Conservation (phyloP, 2,329 filamentous ascomycete genomes). For the Chaetomium globosum region DNA sequence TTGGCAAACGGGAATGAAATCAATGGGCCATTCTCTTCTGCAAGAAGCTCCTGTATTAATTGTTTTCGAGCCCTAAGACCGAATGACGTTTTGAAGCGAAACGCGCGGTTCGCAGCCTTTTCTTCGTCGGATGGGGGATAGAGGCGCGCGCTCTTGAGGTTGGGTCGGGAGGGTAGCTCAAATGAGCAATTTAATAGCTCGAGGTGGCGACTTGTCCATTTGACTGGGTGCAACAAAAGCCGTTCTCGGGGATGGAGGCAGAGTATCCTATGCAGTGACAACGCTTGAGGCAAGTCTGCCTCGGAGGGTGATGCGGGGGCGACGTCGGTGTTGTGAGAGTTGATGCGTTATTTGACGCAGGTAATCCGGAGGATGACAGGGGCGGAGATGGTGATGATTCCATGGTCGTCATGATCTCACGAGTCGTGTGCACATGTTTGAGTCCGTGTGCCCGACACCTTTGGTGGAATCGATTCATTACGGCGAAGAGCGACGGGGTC, state of each 20-base stretch:
- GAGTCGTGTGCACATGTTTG: too few relatives aligned
- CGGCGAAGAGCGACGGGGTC: too few relatives aligned
- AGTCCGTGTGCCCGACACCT: too few relatives aligned
- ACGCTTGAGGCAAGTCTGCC: not conserved
- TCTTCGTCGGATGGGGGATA: not conserved
- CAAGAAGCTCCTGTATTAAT: too few relatives aligned
- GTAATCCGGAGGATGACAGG: too few relatives aligned
- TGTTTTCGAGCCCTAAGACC: too few relatives aligned
- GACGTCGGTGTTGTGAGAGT: too few relatives aligned
- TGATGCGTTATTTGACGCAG: too few relatives aligned
- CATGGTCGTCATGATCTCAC: too few relatives aligned
- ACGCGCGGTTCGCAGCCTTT: not conserved
- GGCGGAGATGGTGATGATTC: too few relatives aligned
- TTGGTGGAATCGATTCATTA: too few relatives aligned
- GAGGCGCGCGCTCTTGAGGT: not conserved
- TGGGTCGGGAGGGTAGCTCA: too few relatives aligned
- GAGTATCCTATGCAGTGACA: not conserved
- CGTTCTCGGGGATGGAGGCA: not conserved
- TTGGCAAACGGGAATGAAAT: not conserved
- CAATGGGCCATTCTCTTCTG: not conserved
- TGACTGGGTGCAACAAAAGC: not conserved
- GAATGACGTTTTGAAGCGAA: not conserved
- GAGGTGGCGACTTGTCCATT: conserved; percentile 8
- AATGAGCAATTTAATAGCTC: conserved; percentile 5
- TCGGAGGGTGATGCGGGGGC: not conserved